Conservation (phyloP, 148 eudicot genomes). For the Pouteria glomerata region DNA sequence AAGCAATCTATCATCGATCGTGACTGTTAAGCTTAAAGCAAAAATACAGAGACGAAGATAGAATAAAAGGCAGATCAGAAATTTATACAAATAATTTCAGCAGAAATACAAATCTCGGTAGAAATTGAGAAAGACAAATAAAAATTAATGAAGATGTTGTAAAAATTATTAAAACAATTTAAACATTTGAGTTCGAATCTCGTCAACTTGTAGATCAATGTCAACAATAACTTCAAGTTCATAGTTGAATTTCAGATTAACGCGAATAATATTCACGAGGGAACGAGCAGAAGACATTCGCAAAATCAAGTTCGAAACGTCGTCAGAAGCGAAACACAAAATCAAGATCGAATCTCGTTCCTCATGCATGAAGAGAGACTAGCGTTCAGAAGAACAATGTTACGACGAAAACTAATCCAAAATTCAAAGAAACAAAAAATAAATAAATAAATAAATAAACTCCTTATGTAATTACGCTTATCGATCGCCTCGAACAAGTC, state of each 20-base stretch:
- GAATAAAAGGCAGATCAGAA: not conserved
- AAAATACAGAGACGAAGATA: not conserved
- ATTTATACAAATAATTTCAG: too few relatives aligned
- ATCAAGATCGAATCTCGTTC: not conserved
- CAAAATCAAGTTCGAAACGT: too few relatives aligned
- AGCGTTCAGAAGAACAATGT: not conserved
- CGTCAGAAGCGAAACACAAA: too few relatives aligned
- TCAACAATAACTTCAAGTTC: not conserved
- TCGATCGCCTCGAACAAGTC: slow-evolving; percentile 86
- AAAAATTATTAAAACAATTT: not conserved
- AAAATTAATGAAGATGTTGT: not conserved
- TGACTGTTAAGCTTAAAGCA: not conserved
- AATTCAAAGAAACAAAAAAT: not conserved
- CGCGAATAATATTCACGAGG: not conserved
- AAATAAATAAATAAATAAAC: slow-evolving; percentile 1
- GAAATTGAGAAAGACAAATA: not conserved
- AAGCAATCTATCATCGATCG: not conserved
- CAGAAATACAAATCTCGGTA: not conserved
- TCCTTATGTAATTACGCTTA: slow-evolving; percentile 35
- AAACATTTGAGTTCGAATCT: not conserved
- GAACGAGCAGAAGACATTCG: not conserved
- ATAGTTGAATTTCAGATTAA: not conserved
- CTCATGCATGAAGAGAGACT: not conserved
- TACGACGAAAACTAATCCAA: not conserved
- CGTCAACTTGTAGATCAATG: not conserved